Base-by-base conservation (phyloP, 306 rosid species). In the Abrus precatorius region DNA sequence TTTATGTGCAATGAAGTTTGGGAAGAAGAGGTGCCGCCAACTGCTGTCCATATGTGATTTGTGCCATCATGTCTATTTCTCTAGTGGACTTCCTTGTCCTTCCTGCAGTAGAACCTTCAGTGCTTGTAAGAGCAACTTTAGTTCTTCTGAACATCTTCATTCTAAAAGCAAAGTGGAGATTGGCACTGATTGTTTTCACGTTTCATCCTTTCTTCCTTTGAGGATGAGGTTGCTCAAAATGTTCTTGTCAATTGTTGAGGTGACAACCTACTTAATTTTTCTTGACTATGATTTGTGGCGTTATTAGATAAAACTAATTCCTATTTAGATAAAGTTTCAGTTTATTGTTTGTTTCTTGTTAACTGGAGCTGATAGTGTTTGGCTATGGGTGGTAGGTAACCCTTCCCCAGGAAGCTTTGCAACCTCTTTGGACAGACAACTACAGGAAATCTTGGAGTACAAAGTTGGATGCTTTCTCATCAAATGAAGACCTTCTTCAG, bases 401-500 rank as follows among this genome's bases (percentile, higher is more conserved):
- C 52, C 71, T 90, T 86, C 95, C 92, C 62, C 56, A 56, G 45
- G 95, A 90, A 82, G 95, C 92, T 82, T 83, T 92, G 69, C 86
- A 80, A 63, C 81, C 89, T 27, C 50, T 67, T 75, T 92, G 95
- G 95, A 90, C 85, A 3, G 87, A 86, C 29, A 75, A 54, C 75
- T 49, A 62, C 30, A 86, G 95, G 54, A 82, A 89, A 84, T 84
- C 86, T 66, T 92, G 97, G 97, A 80, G 86, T 30, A 69, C 55
- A 38, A 90, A 82, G 78, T 80, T 92, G 79, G 81, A 61, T 65
- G 81, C 84, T 44, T 82, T 89, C 41, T 86, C 91, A 60, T 87
- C 92, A 9, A 78, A 90, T 9, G 90, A 80, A 85, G 92, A 86
- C 71, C 86, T 92, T 80, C 92, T 92, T 43, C 89, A 92, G 95